These are phyloP conservation scores for Pulveroboletus sp. DNA, from an alignment of 768 basidiomycete species.

Conservation along the genomic window DNA sequence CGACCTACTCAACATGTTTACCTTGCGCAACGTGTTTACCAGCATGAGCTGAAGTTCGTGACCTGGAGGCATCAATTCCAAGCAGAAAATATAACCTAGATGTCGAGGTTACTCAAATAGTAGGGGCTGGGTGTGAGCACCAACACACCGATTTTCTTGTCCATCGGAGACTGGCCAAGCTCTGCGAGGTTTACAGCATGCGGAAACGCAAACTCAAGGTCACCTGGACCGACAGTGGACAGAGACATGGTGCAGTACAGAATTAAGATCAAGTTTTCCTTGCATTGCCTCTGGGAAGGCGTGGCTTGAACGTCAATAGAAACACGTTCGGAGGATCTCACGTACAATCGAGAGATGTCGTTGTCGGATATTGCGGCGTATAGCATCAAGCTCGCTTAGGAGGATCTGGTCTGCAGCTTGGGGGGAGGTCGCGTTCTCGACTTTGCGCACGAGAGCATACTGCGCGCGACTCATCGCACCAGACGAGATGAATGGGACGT, in stretches of 20 bases:
- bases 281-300: slow-evolving; percentile 51
- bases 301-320: slow-evolving; percentile 6
- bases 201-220: slow-evolving; percentile 66
- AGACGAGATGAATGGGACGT: slow-evolving; percentile 76
- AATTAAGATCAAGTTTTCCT: slow-evolving; percentile 63
- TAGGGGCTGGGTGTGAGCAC: neutral
- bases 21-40: slow-evolving; percentile 84
- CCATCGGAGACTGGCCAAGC: slow-evolving; percentile 52
- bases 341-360: slow-evolving; percentile 53
- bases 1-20: slow-evolving; percentile 20
- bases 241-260: slow-evolving; percentile 62
- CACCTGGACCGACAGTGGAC: slow-evolving; percentile 38
- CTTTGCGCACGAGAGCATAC: slow-evolving; percentile 68
- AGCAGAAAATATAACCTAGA: slow-evolving; percentile 75
- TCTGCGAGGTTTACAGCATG: slow-evolving; percentile 78
- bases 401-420: slow-evolving; percentile 62
- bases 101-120: slow-evolving; percentile 2
- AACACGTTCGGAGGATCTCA: slow-evolving; percentile 13
- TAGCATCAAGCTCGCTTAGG: slow-evolving; percentile 51
- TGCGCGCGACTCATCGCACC: slow-evolving; percentile 74
- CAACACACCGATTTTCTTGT: slow-evolving; percentile 59
- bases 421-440: slow-evolving; percentile 57
- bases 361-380: slow-evolving; percentile 51
- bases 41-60: slow-evolving; percentile 80
- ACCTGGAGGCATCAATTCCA: slow-evolving; percentile 60